Base-by-base conservation (phyloP, 31 red algal species). In the Odonthalia washingtoniensis region DNA sequence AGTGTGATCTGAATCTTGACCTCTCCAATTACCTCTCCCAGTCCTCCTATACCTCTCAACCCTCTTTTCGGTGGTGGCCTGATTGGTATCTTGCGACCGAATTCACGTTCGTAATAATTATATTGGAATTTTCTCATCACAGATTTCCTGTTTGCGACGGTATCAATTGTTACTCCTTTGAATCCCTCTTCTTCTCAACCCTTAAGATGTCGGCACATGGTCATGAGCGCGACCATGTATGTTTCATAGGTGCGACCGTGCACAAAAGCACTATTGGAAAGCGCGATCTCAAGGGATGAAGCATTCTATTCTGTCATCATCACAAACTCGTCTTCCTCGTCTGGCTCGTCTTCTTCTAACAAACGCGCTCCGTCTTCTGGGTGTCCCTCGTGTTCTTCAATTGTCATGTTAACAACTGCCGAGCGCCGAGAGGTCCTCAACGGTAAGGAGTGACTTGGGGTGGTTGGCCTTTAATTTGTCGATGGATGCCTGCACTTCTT, bases 41-140 rank as follows among this genome's bases (percentile, higher is more conserved):
- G n/a, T n/a, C n/a, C n/a, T n/a, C n/a, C n/a, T n/a, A n/a, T n/a
- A n/a, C n/a, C n/a, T n/a, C n/a, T n/a, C n/a, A n/a, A n/a, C n/a
- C n/a, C n/a, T n/a, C n/a, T n/a, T n/a, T n/a, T n/a, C n/a, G n/a
- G n/a, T n/a, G n/a, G n/a, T n/a, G n/a, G n/a, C n/a, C n/a, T n/a
- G n/a, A n/a, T n/a, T n/a, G n/a, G n/a, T n/a, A n/a, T n/a, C n/a
- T n/a, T n/a, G n/a, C n/a, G n/a, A n/a, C n/a, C n/a, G n/a, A n/a
- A n/a, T n/a, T n/a, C n/a, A n/a, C n/a, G n/a, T n/a, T n/a, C n/a
- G n/a, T 82, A 82, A 2, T 49, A 49, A 27, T 61, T 33, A 68
- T 82, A 82, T 36, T 82, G 78, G 1, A 3, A 42, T 16, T 52
- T 33, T 1, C 44, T 57, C 45, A 80, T 80, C 4, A 80, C 28